Conservation (phyloP, 768 basidiomycete species). For the Neoboletus brunneissimus region DNA sequence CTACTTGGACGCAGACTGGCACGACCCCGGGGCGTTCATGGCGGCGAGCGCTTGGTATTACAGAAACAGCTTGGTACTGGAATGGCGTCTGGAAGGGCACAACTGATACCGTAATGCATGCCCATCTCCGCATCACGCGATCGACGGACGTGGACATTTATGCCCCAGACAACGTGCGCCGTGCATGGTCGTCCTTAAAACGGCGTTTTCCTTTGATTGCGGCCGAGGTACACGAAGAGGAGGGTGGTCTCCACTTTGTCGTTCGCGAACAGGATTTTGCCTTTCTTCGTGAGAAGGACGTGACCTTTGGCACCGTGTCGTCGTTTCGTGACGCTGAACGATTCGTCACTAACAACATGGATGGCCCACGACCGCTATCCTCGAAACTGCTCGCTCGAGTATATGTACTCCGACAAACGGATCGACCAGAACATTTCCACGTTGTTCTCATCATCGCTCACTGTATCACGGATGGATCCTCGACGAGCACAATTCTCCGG, state of each 20-base stretch:
- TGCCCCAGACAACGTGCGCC: conserved; percentile 32
- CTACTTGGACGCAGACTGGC: conserved; percentile 1
- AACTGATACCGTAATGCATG: conserved; percentile 41
- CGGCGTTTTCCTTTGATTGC: conserved; percentile 49
- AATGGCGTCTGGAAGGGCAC: conserved; percentile 40
- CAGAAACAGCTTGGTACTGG: conserved; percentile 36
- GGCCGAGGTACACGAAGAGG: conserved; percentile 3
- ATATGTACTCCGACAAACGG: conserved; percentile 39
- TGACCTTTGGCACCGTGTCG: conserved; percentile 33
- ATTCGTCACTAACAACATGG: conserved; percentile 34
- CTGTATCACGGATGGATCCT: conserved; percentile 1
- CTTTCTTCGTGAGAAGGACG: conserved; percentile 33
- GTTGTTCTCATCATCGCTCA: conserved; percentile 47
- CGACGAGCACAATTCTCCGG: conserved; percentile 1
- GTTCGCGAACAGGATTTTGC: conserved; percentile 35
- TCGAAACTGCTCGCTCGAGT: conserved; percentile 36
- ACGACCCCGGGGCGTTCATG: neutral
- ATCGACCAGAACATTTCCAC: conserved; percentile 38
- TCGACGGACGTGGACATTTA: conserved; percentile 16
- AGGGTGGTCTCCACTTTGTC: conserved; percentile 35
- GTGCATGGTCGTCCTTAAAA: conserved; percentile 49
- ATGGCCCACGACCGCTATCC: conserved; percentile 24
- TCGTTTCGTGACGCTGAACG: conserved; percentile 37
- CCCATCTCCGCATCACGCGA: conserved; percentile 27
- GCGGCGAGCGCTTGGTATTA: conserved; percentile 30